Evolutionary conservation across 768 basidiomycete genomes (phyloP), one percentile per base, ranked within the genome.

Genomic region (Termitomyces sp.): DNA sequence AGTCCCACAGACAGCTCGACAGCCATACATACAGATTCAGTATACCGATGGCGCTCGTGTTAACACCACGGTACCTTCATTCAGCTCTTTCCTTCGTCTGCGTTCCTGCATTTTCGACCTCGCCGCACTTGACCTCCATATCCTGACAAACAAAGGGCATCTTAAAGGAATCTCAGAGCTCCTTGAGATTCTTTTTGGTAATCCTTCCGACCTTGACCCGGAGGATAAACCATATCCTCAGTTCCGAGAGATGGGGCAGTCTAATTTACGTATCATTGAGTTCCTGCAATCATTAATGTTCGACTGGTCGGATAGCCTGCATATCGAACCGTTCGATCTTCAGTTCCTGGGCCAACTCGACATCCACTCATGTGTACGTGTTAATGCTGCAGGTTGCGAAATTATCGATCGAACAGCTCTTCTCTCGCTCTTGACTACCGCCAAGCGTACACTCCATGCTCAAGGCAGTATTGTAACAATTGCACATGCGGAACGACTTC

Each of bases 61-160:
- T 11, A 68, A 76, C 40, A 87, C 90, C 5, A 88, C 84, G 8
- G 83, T 88, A 34, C 67, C 84, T 1, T 79, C 82, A 1, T 69
- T 95, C 10, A 78, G 82, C 51, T 79, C 92, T 0, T 93, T 90
- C 78, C 77, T 98, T 11, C 85, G 86, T 15, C 71, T 93, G 42
- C 87, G 93, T 34, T 89, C 93, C 1, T 88, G 84, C 68, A 82
- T 97, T 45, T 80, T 97, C 57, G 90, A 96, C 61, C 80, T 90
- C 22, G 83, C 85, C 22, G 91, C 95, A 1, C 78, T 98, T 37
- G 95, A 98, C 66, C 74, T 97, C 4, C 95, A 95, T 58, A 81
- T 90, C 12, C 77, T 95, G 56, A 91, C 90, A 2, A 84, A 82
- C 65, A 87, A 85, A 61, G 85, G 86, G 0, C 89, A 91, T 56